A percentile compares a stretch with the other conserved stretches of the same genome.
These are phyloP conservation scores for Sordariomycetes sp. DNA, from an alignment of 2,329 filamentous ascomycete species.

Conservation along the genomic window DNA sequence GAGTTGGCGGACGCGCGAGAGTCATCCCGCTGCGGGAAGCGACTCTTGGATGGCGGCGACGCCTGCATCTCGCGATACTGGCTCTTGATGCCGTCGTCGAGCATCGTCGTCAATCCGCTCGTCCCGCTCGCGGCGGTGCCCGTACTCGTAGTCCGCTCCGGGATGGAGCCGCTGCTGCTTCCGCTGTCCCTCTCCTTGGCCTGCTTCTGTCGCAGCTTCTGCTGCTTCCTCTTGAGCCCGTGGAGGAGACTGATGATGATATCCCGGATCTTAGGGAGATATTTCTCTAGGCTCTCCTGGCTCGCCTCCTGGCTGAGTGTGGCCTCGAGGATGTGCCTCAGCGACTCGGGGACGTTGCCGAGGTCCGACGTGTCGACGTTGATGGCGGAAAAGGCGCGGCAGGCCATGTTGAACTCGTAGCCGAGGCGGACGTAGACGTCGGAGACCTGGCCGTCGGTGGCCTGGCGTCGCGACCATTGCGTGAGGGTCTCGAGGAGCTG, in stretches of 20 bases:
- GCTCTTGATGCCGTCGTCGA: constrained; percentile 46
- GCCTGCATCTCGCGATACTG: constrained; percentile 24
- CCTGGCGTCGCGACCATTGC: constrained; percentile 88
- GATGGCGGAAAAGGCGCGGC: constrained; percentile 90
- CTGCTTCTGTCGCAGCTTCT: constrained; percentile 60
- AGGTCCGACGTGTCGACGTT: constrained; percentile 91
- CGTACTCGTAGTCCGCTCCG: constrained; percentile 41
- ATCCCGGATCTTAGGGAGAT: constrained; percentile 85
- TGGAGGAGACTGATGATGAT: constrained; percentile 98
- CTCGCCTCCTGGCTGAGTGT: constrained; percentile 95
- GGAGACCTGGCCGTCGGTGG: constrained; percentile 88
- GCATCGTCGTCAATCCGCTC: constrained; percentile 41
- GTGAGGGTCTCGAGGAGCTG: constrained; percentile 94
- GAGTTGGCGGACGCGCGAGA: constrained; percentile 27
- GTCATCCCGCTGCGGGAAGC: constrained; percentile 34
- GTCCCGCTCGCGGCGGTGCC: constrained; percentile 44
- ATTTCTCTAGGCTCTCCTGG: constrained; percentile 83
- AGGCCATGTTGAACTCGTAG: constrained; percentile 99
- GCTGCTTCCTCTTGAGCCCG: constrained; percentile 92
- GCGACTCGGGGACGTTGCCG: constrained; percentile 83
- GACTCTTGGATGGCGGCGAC: constrained; percentile 25
- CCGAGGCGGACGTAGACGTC: constrained; percentile 95
- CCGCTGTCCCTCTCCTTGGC: constrained; percentile 38
- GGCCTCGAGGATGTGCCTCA: constrained; percentile 85
- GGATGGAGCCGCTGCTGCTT: constrained; percentile 14